Conservation (phyloP, 495 filamentous ascomycete genomes). For the Penicillium nucicola region DNA sequence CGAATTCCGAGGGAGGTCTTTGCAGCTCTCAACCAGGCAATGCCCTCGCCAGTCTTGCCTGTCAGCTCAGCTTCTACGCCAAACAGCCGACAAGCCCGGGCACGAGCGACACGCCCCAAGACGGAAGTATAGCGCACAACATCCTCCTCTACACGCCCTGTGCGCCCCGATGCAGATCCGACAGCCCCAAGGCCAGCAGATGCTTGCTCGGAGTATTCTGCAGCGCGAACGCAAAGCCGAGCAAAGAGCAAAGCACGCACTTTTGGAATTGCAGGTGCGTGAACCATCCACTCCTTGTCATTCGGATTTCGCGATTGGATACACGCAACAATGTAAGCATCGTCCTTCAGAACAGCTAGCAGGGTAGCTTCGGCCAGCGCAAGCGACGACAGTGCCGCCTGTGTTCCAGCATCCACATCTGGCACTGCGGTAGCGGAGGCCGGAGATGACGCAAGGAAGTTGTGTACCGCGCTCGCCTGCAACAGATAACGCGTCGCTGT, state of each 20-base stretch:
- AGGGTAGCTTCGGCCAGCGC: constrained; percentile 86
- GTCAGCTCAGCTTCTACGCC: constrained; percentile 82
- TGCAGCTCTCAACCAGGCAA: constrained; percentile 78
- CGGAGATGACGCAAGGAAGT: constrained; percentile 53
- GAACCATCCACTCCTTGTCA: constrained; percentile 91
- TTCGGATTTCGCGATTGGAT: constrained; percentile 72
- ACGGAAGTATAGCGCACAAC: constrained; percentile 71
- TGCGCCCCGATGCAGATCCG: constrained; percentile 24
- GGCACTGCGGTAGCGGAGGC: constrained; percentile 23
- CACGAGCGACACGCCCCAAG: constrained; percentile 67
- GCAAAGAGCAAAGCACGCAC: constrained; percentile 86
- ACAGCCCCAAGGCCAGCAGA: constrained; percentile 43
- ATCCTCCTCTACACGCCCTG: constrained; percentile 48
- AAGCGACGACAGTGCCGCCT: constrained; percentile 69
- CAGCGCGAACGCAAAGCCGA: constrained; percentile 72
- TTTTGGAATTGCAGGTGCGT: constrained; percentile 77
- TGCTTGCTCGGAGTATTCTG: constrained; percentile 53
- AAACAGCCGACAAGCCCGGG: constrained; percentile 84
- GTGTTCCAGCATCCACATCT: constrained; percentile 63
- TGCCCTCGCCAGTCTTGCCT: constrained; percentile 73
- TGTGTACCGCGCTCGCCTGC: constrained; percentile 73
- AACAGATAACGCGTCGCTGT: constrained; percentile 76
- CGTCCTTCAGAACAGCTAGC: constrained; percentile 85
- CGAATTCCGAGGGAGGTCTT: constrained; percentile 65
- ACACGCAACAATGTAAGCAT: constrained; percentile 80